Base-by-base conservation (phyloP, 176 grass and related monocot genomes). In the Miscanthus lutarioriparius region DNA sequence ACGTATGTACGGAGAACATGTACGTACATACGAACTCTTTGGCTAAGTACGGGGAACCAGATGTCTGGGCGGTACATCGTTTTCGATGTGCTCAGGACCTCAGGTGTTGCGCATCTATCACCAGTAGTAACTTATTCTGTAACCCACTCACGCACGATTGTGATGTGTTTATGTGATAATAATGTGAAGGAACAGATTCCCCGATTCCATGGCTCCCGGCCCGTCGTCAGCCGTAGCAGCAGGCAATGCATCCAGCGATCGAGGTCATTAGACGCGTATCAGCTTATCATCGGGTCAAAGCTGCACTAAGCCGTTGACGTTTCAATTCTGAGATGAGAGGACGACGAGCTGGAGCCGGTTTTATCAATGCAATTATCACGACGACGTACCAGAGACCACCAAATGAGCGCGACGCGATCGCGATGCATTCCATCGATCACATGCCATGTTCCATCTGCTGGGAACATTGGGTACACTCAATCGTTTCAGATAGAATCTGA, bases 251-350 rank as follows among this genome's bases (percentile, higher is more conserved):
- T 65, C 14, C 38, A 62, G 77, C 48, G 22, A 76, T 13, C 9
- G 25, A 6, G 12, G 13, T 30, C 26, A 49, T 85, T 82, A 86
- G 43, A 77, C 26, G 88, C 78, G 72, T 72, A 77, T 82, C 88
- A 72, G 83, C 83, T 89, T 89, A 89, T 89, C 78, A 72, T 0
- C 72, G 32, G 64, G 32, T 72, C 78, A 64, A 86, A 53, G 3
- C 16, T 53, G 51, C 72, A 76, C 77, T 85, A 35, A 54, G 4
- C 5, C 30, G 62, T 80, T 89, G 82, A 81, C 64, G 37, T 63
- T 28, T 36, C 61, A 26, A 26, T 28, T 64, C 25, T 15, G 25
- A 27, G 10, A 26, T 13, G 7, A 30, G n/a, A 54, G 19, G n/a
- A 23, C 27, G 8, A n/a, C 22, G 58, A 62, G n/a, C 19, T 20